Conservation (phyloP, 1,139 yeast genomes). For the Spathaspora sp. region DNA sequence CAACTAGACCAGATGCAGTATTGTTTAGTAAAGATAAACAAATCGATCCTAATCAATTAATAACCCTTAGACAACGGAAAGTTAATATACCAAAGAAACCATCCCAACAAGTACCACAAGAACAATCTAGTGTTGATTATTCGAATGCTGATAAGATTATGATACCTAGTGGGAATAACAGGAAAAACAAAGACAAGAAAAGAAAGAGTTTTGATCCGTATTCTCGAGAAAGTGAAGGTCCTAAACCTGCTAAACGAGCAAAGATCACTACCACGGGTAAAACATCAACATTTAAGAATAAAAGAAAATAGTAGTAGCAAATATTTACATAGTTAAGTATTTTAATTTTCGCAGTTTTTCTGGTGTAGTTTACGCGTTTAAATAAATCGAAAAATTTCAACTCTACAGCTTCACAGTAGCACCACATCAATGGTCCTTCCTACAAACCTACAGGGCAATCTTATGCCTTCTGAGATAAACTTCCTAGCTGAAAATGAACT, state of each 20-base stretch:
- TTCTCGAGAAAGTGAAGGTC: slow-evolving; percentile 45
- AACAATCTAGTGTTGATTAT: slow-evolving; percentile 40
- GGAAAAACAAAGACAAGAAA: slow-evolving; percentile 25
- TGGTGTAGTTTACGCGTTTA: background rate
- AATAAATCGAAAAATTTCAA: background rate
- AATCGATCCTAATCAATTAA: slow-evolving; percentile 51
- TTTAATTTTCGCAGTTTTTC: background rate
- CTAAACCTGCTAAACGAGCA: slow-evolving; percentile 48
- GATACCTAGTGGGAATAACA: slow-evolving; percentile 21
- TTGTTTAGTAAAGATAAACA: slow-evolving; percentile 13
- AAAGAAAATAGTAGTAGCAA: slow-evolving; percentile 9
- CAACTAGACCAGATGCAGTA: slow-evolving; percentile 4
- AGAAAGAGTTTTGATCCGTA: slow-evolving; percentile 66
- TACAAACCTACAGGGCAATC: slow-evolving; percentile 49
- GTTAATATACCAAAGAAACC: slow-evolving; percentile 6
- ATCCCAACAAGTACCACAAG: slow-evolving; percentile 8
- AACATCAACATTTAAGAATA: slow-evolving; percentile 47
- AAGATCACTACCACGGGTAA: slow-evolving; percentile 44
- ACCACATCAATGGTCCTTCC: slow-evolving; percentile 61
- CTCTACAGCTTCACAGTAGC: background rate
- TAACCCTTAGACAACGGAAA: slow-evolving; percentile 45
- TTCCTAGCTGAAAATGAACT: slow-evolving; percentile 82
- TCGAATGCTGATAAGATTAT: slow-evolving; percentile 48
- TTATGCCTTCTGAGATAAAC: slow-evolving; percentile 76
- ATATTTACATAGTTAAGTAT: background rate